Evolutionary conservation across 345 rosid genomes (phyloP), one percentile per base, ranked within the genome.

Genomic region (Gossypium thurberi): DNA sequence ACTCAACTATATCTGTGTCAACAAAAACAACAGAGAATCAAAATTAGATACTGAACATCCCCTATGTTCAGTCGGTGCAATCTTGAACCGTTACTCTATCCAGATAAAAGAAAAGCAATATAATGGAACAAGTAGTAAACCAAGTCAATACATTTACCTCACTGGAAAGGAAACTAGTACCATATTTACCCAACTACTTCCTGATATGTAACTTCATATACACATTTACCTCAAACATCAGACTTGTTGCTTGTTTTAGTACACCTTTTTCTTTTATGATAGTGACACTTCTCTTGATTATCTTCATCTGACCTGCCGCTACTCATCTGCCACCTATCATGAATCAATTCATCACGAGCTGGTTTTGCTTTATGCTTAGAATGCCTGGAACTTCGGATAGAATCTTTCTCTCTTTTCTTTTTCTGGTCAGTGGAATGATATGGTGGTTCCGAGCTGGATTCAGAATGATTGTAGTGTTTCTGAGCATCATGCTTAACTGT

Each of bases 261-360:
- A 72, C 60, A 20, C 75, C 64, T 81, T 74, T 75, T 79, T 69
- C 70, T 17, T 55, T 75, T 79, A 74, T 61, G 15, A 70, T 46
- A 73, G 28, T n/a, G 59, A 60, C 46, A 18, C 28, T 71, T 76
- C 46, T 79, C 84, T 21, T 52, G 72, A 64, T 11, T 21, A 33
- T 80, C 62, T 71, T 71, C 76, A 23, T 74, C 78, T 26, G 75
- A 67, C 25, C 79, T 74, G 60, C 79, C 70, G 60, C 79, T 65
- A 21, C 50, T 67, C 89, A 81, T 85, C 76, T 56, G 81, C 89
- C 85, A 81, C 76, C 86, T 78, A 65, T 81, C 82, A 71, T 44
- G 78, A 71, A 65, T 65, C 28, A 18, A 33, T 44, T 78, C 72
- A 57, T 77, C 50, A 52, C 43, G 40, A n/a, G 18, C 48, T 10